A percentile compares a stretch with the other conserved stretches of the same genome.
Conservation (phyloP, 495 filamentous ascomycete genomes). For the Lasiosphaeriaceae sp. region DNA sequence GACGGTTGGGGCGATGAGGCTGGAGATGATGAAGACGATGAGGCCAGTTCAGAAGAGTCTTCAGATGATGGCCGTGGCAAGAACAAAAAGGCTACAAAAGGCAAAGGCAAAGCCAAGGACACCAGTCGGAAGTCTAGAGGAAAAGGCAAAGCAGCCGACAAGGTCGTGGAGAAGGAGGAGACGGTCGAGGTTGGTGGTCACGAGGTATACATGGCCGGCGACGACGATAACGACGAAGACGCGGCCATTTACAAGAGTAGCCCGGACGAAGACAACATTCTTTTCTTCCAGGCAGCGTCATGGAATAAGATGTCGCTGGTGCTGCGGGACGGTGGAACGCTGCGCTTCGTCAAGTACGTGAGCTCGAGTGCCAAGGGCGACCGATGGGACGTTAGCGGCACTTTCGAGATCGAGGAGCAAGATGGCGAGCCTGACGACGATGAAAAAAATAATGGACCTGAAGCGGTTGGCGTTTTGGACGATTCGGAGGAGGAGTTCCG, state of each 20-base stretch:
- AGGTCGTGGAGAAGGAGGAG: conserved; percentile 25
- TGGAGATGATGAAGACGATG: conserved; percentile 46
- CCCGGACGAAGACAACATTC: conserved; percentile 84
- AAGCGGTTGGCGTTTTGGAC: conserved; percentile 23
- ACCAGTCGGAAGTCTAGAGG: conserved; percentile 27
- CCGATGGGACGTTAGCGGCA: conserved; percentile 85
- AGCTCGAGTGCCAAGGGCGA: conserved; percentile 77
- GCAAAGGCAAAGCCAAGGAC: conserved; percentile 34
- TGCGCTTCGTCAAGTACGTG: conserved; percentile 96
- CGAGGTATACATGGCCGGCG: conserved; percentile 88
- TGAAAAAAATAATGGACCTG: conserved; percentile 20
- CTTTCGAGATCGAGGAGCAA: conserved; percentile 54
- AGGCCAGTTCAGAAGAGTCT: conserved; percentile 20
- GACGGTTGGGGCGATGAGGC: conserved; percentile 75
- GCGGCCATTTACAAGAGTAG: conserved; percentile 80
- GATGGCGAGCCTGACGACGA: conserved; percentile 34
- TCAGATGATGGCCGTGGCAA: conserved; percentile 23
- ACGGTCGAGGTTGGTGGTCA: conserved; percentile 70
- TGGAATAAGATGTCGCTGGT: conserved; percentile 93
- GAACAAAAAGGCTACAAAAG: conserved; percentile 40
- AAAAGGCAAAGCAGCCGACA: conserved; percentile 33
- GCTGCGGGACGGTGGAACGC: conserved; percentile 75
- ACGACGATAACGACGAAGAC: conserved; percentile 70
- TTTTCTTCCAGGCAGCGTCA: conserved; percentile 80
- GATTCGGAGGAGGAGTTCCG: conserved; percentile 47